These are phyloP conservation scores for Agaricales sp. DNA, from an alignment of 1,284 basidiomycete species.

Conservation along the genomic window DNA sequence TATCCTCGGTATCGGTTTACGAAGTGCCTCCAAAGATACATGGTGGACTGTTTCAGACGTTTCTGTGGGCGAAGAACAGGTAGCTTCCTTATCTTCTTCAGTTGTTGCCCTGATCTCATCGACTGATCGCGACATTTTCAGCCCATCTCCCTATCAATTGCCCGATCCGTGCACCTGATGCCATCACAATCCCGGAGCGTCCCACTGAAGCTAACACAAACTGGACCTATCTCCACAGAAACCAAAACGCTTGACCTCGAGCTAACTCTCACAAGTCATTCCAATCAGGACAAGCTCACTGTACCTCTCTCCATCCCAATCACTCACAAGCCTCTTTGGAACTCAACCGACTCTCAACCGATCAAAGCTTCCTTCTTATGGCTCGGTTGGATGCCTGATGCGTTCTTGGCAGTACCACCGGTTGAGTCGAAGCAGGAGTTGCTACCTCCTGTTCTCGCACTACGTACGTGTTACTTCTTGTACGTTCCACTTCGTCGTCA, in stretches of 20 bases:
- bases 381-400: slow-evolving; percentile 40
- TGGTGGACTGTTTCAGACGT: slow-evolving; percentile 38
- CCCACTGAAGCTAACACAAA: slow-evolving; percentile 37
- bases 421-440: slow-evolving; percentile 5
- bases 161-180: slow-evolving; percentile 28
- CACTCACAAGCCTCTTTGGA: slow-evolving; percentile 31
- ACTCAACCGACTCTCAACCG: slow-evolving; percentile 18
- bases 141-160: not conserved
- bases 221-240: slow-evolving; percentile 16
- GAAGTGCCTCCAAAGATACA: slow-evolving; percentile 28
- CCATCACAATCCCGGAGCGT: slow-evolving; percentile 52
- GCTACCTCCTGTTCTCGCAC: slow-evolving; percentile 52
- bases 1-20: slow-evolving; percentile 51
- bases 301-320: slow-evolving; percentile 29
- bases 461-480: slow-evolving; percentile 43
- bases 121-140: no score
- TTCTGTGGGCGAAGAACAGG: slow-evolving; percentile 7
- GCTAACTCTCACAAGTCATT: slow-evolving; percentile 20
- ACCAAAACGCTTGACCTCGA: slow-evolving; percentile 25
- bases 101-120: no score
- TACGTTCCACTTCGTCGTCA: not conserved
- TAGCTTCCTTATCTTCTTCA: slow-evolving; percentile 14
- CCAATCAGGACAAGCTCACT: slow-evolving; percentile 9
- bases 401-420: slow-evolving; percentile 51
- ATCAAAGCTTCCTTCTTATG: slow-evolving; percentile 54